A percentile compares a stretch with the other conserved stretches of the same genome.
Evolutionary conservation across 2,329 filamentous ascomycete species (phyloP).

Genomic region (Fusarium coicis): DNA sequence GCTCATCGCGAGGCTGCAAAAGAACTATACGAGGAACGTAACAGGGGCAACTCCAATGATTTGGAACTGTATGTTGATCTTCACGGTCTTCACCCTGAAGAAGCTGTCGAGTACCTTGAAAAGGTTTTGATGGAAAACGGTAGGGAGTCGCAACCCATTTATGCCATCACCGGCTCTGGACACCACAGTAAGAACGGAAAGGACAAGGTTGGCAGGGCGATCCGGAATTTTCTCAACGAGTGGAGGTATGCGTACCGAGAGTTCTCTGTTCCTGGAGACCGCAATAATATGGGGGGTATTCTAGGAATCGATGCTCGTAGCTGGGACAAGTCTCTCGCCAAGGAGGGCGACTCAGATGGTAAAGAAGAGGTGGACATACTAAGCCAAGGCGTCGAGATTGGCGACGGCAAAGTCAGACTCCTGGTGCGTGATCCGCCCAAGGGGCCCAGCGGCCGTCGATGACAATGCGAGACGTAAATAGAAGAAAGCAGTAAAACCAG

Average conservation of each 20-base stretch:
- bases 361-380: constrained; percentile 66
- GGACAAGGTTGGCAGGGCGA: constrained; percentile 96
- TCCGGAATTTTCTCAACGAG: constrained; percentile 90
- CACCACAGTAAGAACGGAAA: constrained; percentile 99
- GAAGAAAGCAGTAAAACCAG: constrained; percentile 47
- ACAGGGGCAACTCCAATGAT: constrained; percentile 70
- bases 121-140: constrained; percentile 86
- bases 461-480: constrained; percentile 46
- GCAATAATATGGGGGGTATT: constrained; percentile 82
- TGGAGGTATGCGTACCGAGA: constrained; percentile 97
- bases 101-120: constrained; percentile 94
- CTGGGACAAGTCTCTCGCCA: constrained; percentile 70
- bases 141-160: constrained; percentile 79
- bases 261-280: constrained; percentile 95
- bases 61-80: constrained; percentile 93
- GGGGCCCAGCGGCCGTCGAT: constrained; percentile 62
- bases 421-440: constrained; percentile 70
- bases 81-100: constrained; percentile 97
- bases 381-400: constrained; percentile 74
- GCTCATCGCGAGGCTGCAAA: constrained; percentile 93
- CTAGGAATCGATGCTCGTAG: constrained; percentile 74
- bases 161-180: constrained; percentile 95
- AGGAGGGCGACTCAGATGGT: constrained; percentile 56
- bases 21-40: constrained; percentile 92
- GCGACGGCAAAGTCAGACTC: constrained; percentile 73